phyloP scores from a whole-genome alignment of 179 eudicot genomes.

The Beta corolliflora region DNA sequence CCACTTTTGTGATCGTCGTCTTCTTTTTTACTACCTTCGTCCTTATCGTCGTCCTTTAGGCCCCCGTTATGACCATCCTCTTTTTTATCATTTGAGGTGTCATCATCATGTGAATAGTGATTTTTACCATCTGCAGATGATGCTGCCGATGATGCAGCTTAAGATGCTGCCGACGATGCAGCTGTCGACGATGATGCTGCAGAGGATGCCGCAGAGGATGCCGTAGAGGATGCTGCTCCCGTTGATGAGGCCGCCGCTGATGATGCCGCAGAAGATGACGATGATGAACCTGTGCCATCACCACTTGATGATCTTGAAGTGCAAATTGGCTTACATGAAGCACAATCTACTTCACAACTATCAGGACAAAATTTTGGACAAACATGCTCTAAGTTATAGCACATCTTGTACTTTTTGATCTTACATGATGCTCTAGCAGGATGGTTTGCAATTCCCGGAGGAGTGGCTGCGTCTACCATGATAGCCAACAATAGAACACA shows the following conservation, averaged over 20 bases:
- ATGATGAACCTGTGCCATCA: no score
- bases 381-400: slow-evolving; percentile 34
- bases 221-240: no score
- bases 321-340: slow-evolving; percentile 40
- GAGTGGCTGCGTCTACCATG: slow-evolving; percentile 37
- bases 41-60: no score
- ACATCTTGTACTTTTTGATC: slow-evolving; percentile 37
- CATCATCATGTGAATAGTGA: background rate
- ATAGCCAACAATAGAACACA: slow-evolving; percentile 27
- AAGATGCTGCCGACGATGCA: no score
- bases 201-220: no score
- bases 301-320: background rate
- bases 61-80: no score
- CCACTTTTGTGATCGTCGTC: no score
- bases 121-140: background rate
- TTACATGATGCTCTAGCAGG: slow-evolving; percentile 34
- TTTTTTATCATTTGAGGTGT: background rate
- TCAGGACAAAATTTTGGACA: slow-evolving; percentile 43
- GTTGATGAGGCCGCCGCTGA: no score
- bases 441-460: slow-evolving; percentile 37
- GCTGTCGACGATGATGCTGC: no score
- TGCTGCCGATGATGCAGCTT: no score
- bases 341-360: slow-evolving; percentile 36
- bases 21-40: no score
- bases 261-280: no score